Conservation (phyloP, 2,329 filamentous ascomycete species). For the Aspergillus cejpii region DNA sequence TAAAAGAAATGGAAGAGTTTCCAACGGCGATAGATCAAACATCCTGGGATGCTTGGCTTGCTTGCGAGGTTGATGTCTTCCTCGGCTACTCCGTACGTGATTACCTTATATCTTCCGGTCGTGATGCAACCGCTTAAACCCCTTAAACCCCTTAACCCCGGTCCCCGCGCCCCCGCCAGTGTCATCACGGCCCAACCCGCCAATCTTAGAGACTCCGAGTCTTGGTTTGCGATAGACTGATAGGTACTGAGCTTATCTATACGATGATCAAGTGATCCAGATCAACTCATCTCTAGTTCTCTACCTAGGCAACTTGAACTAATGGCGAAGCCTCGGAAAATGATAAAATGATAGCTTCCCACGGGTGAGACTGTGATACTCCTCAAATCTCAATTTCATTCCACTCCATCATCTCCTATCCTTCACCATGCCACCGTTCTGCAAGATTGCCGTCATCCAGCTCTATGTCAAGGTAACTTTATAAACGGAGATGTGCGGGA, state of each 20-base stretch:
- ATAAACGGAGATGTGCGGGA: neutral
- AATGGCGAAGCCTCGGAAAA: neutral
- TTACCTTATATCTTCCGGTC: too few species aligned
- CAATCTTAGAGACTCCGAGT: neutral
- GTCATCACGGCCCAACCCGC: neutral
- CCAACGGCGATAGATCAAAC: too few species aligned
- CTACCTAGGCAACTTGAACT: neutral
- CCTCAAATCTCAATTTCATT: neutral
- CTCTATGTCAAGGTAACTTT: slow-evolving; percentile 5
- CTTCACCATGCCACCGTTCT: slow-evolving; percentile 1
- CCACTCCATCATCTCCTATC: neutral
- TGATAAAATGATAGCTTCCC: neutral
- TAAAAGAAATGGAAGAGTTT: neutral
- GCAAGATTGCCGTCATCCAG: slow-evolving; percentile 6
- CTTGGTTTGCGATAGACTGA: neutral
- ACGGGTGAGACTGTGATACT: neutral
- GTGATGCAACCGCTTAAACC: too few species aligned
- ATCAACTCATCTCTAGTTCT: too few species aligned
- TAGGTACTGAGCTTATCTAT: neutral
- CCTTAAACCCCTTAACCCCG: too few species aligned
- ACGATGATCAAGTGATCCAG: neutral
- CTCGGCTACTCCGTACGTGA: too few species aligned
- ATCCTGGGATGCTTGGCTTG: too few species aligned
- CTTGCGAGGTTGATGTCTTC: too few species aligned
- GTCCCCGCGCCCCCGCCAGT: neutral